Evolutionary conservation across 371 early-diverging fungal species (phyloP).

Genomic region (Batrachochytrium dendrobatidis): DNA sequence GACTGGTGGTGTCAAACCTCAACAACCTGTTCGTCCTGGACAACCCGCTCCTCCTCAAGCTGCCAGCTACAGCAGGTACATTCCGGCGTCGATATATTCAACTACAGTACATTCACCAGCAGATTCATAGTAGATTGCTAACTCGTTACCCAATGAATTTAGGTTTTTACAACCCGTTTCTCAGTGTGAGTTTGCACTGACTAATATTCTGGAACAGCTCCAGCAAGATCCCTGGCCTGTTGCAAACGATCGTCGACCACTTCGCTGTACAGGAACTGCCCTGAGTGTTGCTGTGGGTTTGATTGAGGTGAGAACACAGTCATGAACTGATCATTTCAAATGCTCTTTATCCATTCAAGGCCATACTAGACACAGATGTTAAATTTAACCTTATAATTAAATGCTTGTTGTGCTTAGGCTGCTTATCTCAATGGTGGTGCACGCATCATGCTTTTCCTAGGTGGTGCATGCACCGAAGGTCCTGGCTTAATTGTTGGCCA

Average conservation of each 20-base stretch:
- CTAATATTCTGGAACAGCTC: constrained; percentile 89
- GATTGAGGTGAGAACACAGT: constrained; percentile 59
- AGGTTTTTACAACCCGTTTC: constrained; percentile 84
- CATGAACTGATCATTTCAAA: too few species aligned
- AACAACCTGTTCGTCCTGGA: constrained; percentile 57
- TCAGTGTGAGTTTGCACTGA: constrained; percentile 92
- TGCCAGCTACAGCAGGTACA: constrained; percentile 53
- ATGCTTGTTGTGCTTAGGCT: constrained; percentile 33
- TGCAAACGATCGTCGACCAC: constrained; percentile 84
- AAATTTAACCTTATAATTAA: not conserved
- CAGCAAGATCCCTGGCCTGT: constrained; percentile 99
- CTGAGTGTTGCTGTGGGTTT: constrained; percentile 93
- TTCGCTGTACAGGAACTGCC: constrained; percentile 97
- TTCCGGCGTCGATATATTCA: not conserved
- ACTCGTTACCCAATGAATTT: not conserved
- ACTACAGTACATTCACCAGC: not conserved
- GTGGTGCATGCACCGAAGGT: constrained; percentile 98
- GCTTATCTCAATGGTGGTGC: constrained; percentile 92
- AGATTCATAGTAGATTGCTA: not conserved
- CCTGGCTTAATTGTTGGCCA: constrained; percentile 94
- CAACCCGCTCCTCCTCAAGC: constrained; percentile 45
- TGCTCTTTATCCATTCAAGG: too few species aligned
- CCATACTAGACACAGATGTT: not conserved
- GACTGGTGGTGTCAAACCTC: constrained; percentile 52
- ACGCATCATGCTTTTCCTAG: constrained; percentile 93